Evolutionary conservation across 345 rosid genomes (phyloP).

Genomic region (Lepidium aucheri): DNA sequence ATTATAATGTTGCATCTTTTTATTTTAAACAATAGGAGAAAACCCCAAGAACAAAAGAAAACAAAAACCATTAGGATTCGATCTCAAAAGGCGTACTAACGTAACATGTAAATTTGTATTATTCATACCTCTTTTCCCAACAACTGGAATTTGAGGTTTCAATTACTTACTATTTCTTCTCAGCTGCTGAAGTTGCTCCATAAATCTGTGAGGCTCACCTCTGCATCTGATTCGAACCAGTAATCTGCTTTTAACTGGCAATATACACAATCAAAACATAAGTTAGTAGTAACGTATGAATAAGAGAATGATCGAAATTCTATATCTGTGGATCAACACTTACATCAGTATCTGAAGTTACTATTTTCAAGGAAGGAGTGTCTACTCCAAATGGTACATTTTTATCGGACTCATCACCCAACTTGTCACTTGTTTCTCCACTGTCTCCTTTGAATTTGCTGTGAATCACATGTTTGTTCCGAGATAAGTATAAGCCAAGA

Average conservation of each 20-base stretch:
- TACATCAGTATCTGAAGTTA: slow-evolving; percentile 47
- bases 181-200: slow-evolving; percentile 37
- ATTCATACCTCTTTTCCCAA: not conserved
- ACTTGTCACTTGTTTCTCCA: slow-evolving; percentile 20
- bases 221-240: slow-evolving; percentile 53
- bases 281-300: not conserved
- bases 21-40: not conserved
- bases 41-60: not conserved
- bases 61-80: not conserved
- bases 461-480: slow-evolving; percentile 21
- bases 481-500: not conserved
- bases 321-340: slow-evolving; percentile 15
- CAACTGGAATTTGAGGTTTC: slow-evolving; percentile 1
- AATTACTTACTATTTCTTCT: slow-evolving; percentile 1
- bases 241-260: slow-evolving; percentile 55
- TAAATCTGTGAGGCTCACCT: slow-evolving; percentile 45
- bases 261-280: slow-evolving; percentile 1
- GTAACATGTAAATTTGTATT: not conserved
- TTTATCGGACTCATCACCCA: slow-evolving; percentile 14
- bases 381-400: slow-evolving; percentile 12
- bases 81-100: not conserved
- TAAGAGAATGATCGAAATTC: not conserved
- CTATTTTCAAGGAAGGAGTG: slow-evolving; percentile 48
- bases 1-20: slow-evolving; percentile 5
- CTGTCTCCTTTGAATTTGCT: slow-evolving; percentile 43